Conservation (phyloP, 73 alveolate genomes). For the Paramecium tetraurelia region DNA sequence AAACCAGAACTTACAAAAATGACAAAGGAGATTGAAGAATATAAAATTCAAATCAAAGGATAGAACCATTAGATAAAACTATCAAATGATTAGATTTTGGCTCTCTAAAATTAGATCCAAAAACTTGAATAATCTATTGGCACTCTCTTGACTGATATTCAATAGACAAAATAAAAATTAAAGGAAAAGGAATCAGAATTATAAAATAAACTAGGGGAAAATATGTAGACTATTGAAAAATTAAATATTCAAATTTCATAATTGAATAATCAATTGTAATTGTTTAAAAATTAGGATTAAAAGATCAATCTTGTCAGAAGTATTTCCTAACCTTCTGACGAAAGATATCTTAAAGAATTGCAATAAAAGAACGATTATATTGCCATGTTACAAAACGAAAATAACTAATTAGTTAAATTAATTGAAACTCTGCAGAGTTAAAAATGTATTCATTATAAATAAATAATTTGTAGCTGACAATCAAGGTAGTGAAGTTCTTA, state of each 20-base stretch:
- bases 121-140: not conserved
- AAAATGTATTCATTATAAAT: not conserved
- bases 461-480: not conserved
- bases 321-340: not conserved
- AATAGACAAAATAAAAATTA: not conserved
- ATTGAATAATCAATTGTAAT: not conserved
- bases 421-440: not conserved
- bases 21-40: constrained; percentile 25
- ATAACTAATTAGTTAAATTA: constrained; percentile 22
- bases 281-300: not conserved
- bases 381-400: constrained; percentile 34
- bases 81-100: not conserved
- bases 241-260: not conserved
- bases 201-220: not conserved
- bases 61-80: not conserved
- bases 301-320: not conserved
- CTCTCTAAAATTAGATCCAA: not conserved
- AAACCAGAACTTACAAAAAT: constrained; percentile 1
- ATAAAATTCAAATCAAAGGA: not conserved
- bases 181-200: not conserved
- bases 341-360: not conserved
- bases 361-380: not conserved
- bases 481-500: not conserved
- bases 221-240: not conserved
- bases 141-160: not conserved